A percentile compares a stretch with the other conserved stretches of the same genome.
Conservation (phyloP, 83 land plant species). For the Isoetes engelmannii region DNA sequence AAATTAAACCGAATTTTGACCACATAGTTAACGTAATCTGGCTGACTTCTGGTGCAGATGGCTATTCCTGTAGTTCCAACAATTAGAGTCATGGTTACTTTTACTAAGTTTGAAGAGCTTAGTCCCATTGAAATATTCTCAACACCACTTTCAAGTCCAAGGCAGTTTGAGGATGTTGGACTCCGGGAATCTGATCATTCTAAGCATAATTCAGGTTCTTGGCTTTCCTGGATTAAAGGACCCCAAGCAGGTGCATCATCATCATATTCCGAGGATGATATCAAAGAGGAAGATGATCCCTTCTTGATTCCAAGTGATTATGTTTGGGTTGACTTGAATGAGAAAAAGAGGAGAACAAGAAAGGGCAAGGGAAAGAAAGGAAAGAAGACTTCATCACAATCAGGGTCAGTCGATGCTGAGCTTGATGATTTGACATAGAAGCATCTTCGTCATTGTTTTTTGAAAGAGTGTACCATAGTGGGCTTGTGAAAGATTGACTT, state of each 20-base stretch:
- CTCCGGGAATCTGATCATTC: not conserved
- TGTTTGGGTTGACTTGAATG: slow-evolving; percentile 17
- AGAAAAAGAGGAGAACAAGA: slow-evolving; percentile 21
- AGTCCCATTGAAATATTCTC: slow-evolving; percentile 52
- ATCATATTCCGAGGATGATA: slow-evolving; percentile 1
- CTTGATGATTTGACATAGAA: no score
- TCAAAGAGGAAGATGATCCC: slow-evolving; percentile 16
- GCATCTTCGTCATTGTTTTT: no score
- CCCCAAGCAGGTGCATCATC: not conserved
- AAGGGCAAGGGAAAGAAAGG: slow-evolving; percentile 24
- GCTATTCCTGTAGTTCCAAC: slow-evolving; percentile 71
- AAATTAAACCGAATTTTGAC: no score
- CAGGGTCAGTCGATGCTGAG: slow-evolving; percentile 31
- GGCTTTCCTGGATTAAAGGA: slow-evolving; percentile 21
- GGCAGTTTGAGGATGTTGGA: slow-evolving; percentile 7
- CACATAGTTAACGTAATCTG: no score
- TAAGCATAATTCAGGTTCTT: slow-evolving; percentile 15
- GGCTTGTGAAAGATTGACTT: no score
- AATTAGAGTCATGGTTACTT: slow-evolving; percentile 52
- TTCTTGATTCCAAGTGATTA: slow-evolving; percentile 17
- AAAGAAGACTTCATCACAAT: slow-evolving; percentile 12
- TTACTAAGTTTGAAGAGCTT: slow-evolving; percentile 64
- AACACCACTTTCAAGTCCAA: slow-evolving; percentile 61
- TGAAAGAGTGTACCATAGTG: no score
- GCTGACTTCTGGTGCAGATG: no score